A percentile compares a stretch with the other conserved stretches of the same genome.
Conservation (phyloP, 441 rosid species). For the Sinapis alba region DNA sequence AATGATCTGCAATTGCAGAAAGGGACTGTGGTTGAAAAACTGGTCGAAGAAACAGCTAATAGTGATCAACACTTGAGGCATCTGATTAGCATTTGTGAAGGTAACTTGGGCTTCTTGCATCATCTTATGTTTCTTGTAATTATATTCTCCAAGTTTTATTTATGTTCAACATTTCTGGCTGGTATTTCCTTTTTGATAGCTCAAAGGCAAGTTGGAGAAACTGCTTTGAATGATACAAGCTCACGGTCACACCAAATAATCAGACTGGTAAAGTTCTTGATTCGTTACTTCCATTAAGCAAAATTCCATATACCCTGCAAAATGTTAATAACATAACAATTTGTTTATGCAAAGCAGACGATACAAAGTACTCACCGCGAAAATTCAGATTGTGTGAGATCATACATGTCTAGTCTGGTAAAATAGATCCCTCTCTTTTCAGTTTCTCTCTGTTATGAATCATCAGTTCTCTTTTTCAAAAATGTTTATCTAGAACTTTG, state of each 20-base stretch:
- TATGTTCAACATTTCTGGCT: slow-evolving; percentile 16
- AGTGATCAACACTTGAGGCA: slow-evolving; percentile 79
- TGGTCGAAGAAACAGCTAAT: slow-evolving; percentile 87
- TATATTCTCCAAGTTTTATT: neutral
- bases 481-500: neutral
- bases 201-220: slow-evolving; percentile 99
- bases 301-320: neutral
- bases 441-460: neutral
- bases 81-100: slow-evolving; percentile 90
- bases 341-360: slow-evolving; percentile 56
- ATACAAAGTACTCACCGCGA: slow-evolving; percentile 92
- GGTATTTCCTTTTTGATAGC: slow-evolving; percentile 49
- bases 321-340: slow-evolving; percentile 27
- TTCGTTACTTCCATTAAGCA: slow-evolving; percentile 3
- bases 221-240: slow-evolving; percentile 93
- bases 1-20: slow-evolving; percentile 43
- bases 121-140: slow-evolving; percentile 16
- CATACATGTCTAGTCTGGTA: slow-evolving; percentile 96
- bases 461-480: neutral
- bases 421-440: slow-evolving; percentile 10
- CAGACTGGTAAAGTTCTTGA: slow-evolving; percentile 68
- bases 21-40: slow-evolving; percentile 96
- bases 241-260: slow-evolving; percentile 98
- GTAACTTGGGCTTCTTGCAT: slow-evolving; percentile 45
- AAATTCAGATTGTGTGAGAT: slow-evolving; percentile 93